phyloP scores from a whole-genome alignment of 78 protist species.

The Cavenderia fasciculata region DNA sequence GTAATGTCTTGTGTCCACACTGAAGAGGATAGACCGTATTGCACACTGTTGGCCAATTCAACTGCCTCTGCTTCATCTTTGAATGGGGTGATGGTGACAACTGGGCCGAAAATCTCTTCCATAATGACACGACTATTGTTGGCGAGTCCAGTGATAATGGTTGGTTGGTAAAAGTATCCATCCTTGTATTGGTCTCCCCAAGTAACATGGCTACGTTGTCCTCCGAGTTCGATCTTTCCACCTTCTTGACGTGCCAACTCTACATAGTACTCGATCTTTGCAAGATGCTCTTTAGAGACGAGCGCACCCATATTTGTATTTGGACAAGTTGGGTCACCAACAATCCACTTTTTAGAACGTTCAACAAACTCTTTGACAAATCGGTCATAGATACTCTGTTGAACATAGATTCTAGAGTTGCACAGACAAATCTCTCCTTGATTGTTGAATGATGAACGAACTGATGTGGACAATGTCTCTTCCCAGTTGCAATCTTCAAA shows the following conservation, averaged over 20 bases:
- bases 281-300: slow-evolving; percentile 76
- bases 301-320: slow-evolving; percentile 84
- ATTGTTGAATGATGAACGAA: slow-evolving; percentile 67
- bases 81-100: slow-evolving; percentile 78
- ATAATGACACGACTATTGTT: slow-evolving; percentile 23
- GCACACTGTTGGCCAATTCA: slow-evolving; percentile 78
- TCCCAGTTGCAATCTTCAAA: slow-evolving; percentile 77
- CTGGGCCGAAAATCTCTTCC: slow-evolving; percentile 92
- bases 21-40: slow-evolving; percentile 91
- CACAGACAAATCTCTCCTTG: slow-evolving; percentile 93
- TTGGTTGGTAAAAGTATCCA: slow-evolving; percentile 89
- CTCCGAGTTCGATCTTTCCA: slow-evolving; percentile 73
- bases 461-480: slow-evolving; percentile 39
- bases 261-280: slow-evolving; percentile 82
- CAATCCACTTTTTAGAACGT: not conserved
- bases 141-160: slow-evolving; percentile 76
- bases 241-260: slow-evolving; percentile 84
- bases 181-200: not conserved
- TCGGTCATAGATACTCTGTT: slow-evolving; percentile 72
- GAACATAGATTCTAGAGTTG: slow-evolving; percentile 89
- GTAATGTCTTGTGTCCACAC: slow-evolving; percentile 85
- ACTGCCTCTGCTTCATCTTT: slow-evolving; percentile 84
- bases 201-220: slow-evolving; percentile 15
- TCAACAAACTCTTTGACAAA: slow-evolving; percentile 83
- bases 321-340: slow-evolving; percentile 84